These are phyloP conservation scores for Apiospora malaysiana DNA, from an alignment of 2,329 filamentous ascomycete genomes.

Conservation along the genomic window DNA sequence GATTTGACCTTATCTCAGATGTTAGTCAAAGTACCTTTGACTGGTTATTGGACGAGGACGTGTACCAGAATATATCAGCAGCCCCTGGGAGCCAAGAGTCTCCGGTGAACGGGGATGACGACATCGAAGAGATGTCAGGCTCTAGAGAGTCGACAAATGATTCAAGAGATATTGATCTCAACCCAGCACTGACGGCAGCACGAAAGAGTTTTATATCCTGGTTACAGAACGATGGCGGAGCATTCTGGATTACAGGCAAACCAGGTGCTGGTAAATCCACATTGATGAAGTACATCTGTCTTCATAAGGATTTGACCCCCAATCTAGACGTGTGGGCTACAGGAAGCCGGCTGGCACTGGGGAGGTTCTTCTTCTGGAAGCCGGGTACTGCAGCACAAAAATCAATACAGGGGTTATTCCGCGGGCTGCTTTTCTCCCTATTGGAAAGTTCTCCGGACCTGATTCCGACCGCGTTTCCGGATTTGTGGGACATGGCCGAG, in stretches of 20 bases:
- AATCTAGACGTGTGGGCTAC: slow-evolving; percentile 27
- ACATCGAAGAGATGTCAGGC: neutral
- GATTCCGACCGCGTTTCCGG: slow-evolving; percentile 26
- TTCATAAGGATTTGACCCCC: slow-evolving; percentile 11
- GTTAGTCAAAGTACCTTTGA: neutral
- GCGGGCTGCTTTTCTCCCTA: slow-evolving; percentile 27
- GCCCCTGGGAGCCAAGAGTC: neutral
- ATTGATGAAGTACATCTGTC: slow-evolving; percentile 31
- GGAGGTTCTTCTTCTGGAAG: slow-evolving; percentile 32
- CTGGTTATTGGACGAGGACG: neutral
- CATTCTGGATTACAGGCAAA: slow-evolving; percentile 32
- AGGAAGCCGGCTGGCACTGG: slow-evolving; percentile 18
- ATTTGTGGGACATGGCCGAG: slow-evolving; percentile 24
- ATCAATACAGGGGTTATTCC: slow-evolving; percentile 29
- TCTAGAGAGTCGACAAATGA: neutral
- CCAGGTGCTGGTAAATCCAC: slow-evolving; percentile 33
- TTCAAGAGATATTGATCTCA: neutral
- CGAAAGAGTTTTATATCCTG: neutral
- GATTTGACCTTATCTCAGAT: neutral
- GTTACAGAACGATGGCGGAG: slow-evolving; percentile 18
- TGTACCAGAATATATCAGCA: neutral
- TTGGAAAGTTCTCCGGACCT: slow-evolving; percentile 25
- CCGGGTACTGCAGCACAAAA: slow-evolving; percentile 30
- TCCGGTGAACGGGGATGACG: neutral
- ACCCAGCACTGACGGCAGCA: neutral